A percentile compares a stretch with the other conserved stretches of the same genome.
These are phyloP conservation scores for Eucalyptus globulus DNA, from an alignment of 345 rosid species.

Conservation along the genomic window DNA sequence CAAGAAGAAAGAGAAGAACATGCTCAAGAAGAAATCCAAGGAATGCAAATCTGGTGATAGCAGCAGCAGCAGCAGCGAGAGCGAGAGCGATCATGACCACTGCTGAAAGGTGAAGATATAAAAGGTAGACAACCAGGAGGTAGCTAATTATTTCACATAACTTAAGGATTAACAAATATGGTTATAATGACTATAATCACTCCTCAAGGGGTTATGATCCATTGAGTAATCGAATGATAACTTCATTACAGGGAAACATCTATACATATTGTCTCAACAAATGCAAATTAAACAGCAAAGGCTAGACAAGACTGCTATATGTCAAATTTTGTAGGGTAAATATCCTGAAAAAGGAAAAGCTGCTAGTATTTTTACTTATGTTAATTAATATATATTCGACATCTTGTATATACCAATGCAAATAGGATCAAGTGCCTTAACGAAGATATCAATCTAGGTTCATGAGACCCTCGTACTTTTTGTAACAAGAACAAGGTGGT, in stretches of 20 bases:
- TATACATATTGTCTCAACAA: not conserved
- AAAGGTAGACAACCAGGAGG: not conserved
- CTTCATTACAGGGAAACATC: not conserved
- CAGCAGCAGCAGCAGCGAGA: constrained; percentile 3
- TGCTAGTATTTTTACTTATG: not conserved
- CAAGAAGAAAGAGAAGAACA: constrained; percentile 3
- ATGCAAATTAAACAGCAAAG: not conserved
- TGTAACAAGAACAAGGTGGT: not conserved
- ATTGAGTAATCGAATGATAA: not conserved
- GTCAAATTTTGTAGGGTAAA: not conserved
- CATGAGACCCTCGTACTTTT: not conserved
- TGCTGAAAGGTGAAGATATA: not conserved
- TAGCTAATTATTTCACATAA: not conserved
- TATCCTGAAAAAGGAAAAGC: not conserved
- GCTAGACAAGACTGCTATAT: not conserved
- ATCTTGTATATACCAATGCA: not conserved
- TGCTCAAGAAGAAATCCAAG: constrained; percentile 6
- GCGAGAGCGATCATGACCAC: constrained; percentile 18
- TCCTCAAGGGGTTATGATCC: not conserved
- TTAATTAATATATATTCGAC: not conserved
- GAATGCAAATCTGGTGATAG: constrained; percentile 14
- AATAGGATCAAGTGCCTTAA: not conserved
- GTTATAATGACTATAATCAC: not conserved
- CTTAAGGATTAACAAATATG: not conserved
- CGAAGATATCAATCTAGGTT: not conserved